These are phyloP conservation scores for Clarireedia sp. DNA, from an alignment of 2,329 filamentous ascomycete genomes.

Conservation along the genomic window DNA sequence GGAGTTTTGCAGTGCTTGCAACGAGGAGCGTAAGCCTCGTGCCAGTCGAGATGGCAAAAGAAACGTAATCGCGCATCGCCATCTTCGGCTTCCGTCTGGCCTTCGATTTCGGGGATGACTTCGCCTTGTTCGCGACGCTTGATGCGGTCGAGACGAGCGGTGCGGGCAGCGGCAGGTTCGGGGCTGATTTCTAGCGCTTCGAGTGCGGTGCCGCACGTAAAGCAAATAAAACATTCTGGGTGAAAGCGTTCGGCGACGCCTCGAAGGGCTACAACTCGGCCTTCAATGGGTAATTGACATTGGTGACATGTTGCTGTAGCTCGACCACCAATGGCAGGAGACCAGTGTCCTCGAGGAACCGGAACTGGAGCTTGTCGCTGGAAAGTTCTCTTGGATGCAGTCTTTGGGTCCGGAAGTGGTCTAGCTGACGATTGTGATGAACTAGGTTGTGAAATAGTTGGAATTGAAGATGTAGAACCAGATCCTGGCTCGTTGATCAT, in stretches of 20 bases:
- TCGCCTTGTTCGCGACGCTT: slow-evolving; percentile 52
- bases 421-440: slow-evolving; percentile 21
- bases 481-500: slow-evolving; percentile 18
- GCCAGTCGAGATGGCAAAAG: slow-evolving; percentile 98
- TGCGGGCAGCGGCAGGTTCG: slow-evolving; percentile 68
- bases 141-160: slow-evolving; percentile 67
- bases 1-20: slow-evolving; percentile 96
- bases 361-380: slow-evolving; percentile 30
- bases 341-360: slow-evolving; percentile 43
- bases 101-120: slow-evolving; percentile 52
- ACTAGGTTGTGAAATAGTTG: slow-evolving; percentile 30
- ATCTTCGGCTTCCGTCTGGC: slow-evolving; percentile 59
- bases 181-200: slow-evolving; percentile 96
- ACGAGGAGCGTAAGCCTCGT: slow-evolving; percentile 84
- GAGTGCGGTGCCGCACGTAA: slow-evolving; percentile 76
- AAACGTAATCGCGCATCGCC: slow-evolving; percentile 71
- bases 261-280: slow-evolving; percentile 78
- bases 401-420: slow-evolving; percentile 34
- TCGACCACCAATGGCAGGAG: slow-evolving; percentile 44
- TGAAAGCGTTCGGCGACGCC: slow-evolving; percentile 74
- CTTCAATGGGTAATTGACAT: slow-evolving; percentile 77
- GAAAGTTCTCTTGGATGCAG: slow-evolving; percentile 17
- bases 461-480: slow-evolving; percentile 15
- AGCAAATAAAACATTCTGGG: slow-evolving; percentile 86
- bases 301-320: slow-evolving; percentile 72